Base-by-base conservation (phyloP, 306 rosid species). In the Prunus mira region DNA sequence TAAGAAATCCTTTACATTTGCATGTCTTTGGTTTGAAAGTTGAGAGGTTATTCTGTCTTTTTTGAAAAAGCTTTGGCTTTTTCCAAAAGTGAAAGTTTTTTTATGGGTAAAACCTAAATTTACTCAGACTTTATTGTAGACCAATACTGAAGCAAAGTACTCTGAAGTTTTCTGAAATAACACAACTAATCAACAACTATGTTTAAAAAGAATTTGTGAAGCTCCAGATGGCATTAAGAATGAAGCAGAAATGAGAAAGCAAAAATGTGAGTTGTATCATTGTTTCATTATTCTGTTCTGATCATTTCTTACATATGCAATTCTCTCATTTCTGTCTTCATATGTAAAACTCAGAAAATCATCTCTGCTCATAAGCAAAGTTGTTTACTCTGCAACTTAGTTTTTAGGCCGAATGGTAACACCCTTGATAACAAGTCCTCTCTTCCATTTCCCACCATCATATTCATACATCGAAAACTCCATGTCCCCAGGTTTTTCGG, bases 361-460 rank as follows among this genome's bases (percentile, higher is more conserved):
- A 4, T 6, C 18, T 27, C 19, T 7, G 3, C 58, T 17, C 58
- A 46, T 43, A 43, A 72, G 43, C 27, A 0, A 41, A 22, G 43
- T 41, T 41, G 13, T 18, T 57, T n/a, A 22, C 4, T 9, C 32
- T 72, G 22, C 51, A 46, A 34, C 22, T 47, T 46, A 80, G 74
- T 73, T 67, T 78, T 86, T 87, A 34, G 97, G 87, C 22, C 76
- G 87, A 79, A 94, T 81, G 68, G 61, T 41, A 66, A 88, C 69
- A 1, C 91, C 97, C 86, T 82, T 86, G 80, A 91, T 77, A 71
- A 88, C 2, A 69, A 91, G 90, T 28, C 97, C 97, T 3, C 57
- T 76, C 88, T 91, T 94, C 97, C 98, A 91, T 2, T 15, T n/a
- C 41, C 87, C 91, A 63, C 77, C 75, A 5, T 82, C 89, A 77